phyloP scores from a whole-genome alignment of 305 asterid species.

The Fraxinus dipetala region DNA sequence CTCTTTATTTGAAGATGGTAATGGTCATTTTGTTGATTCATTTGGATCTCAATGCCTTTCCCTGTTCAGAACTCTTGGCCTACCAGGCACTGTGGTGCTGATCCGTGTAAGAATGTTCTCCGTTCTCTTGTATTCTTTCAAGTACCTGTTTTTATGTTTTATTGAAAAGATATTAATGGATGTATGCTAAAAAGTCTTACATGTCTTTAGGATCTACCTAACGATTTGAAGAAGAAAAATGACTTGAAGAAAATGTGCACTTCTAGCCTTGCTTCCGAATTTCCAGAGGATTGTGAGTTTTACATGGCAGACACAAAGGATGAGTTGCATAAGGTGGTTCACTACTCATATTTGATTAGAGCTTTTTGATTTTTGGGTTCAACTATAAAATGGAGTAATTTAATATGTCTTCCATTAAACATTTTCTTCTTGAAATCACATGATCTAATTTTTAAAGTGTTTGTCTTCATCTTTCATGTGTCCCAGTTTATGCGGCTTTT shows the following conservation, averaged over 20 bases:
- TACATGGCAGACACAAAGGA: slow-evolving; percentile 75
- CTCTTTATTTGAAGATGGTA: slow-evolving; percentile 43
- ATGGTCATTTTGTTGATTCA: slow-evolving; percentile 58
- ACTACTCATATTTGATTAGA: neutral
- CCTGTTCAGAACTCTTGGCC: slow-evolving; percentile 78
- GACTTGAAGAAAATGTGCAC: slow-evolving; percentile 67
- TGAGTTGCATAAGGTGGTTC: slow-evolving; percentile 78
- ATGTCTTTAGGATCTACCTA: slow-evolving; percentile 64
- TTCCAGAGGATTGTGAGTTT: slow-evolving; percentile 89
- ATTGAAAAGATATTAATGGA: neutral
- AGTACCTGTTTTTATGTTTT: neutral
- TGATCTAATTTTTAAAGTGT: slow-evolving; percentile 13
- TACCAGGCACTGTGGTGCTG: slow-evolving; percentile 85
- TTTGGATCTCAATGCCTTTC: slow-evolving; percentile 93
- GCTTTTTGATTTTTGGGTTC: slow-evolving; percentile 9
- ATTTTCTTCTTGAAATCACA: slow-evolving; percentile 1
- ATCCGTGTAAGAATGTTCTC: slow-evolving; percentile 62
- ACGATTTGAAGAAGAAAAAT: slow-evolving; percentile 59
- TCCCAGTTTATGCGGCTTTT: slow-evolving; percentile 70
- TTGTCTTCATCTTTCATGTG: slow-evolving; percentile 21
- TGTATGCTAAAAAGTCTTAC: slow-evolving; percentile 8
- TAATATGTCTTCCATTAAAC: neutral
- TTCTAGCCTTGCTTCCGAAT: slow-evolving; percentile 67
- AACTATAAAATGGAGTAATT: slow-evolving; percentile 5
- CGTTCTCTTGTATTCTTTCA: neutral